phyloP scores from a whole-genome alignment of 352 stramenopile species.

The Pythium inflatum region DNA sequence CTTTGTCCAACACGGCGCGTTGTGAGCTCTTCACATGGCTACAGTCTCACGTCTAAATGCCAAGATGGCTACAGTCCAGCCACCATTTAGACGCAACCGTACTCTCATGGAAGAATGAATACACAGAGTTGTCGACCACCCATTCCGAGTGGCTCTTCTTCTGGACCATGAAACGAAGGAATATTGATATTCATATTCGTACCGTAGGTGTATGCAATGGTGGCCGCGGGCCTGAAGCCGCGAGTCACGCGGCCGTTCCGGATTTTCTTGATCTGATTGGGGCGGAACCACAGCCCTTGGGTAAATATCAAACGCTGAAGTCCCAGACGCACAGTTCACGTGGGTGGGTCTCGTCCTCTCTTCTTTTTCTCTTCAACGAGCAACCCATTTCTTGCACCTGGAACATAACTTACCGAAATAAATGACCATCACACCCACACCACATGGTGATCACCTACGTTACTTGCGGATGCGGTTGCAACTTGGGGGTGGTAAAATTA shows the following conservation, averaged over 20 bases:
- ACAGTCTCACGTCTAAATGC: constrained; percentile 3
- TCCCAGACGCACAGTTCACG: background rate
- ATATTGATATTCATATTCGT: too few relatives aligned
- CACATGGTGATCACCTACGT: too few relatives aligned
- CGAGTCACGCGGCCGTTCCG: too few relatives aligned
- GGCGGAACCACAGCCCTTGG: constrained; percentile 8
- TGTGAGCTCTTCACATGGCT: constrained; percentile 22
- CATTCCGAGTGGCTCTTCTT: background rate
- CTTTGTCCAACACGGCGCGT: constrained; percentile 59
- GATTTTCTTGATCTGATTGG: constrained; percentile 17
- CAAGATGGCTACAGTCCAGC: too few relatives aligned
- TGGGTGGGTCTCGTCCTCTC: constrained; percentile 15
- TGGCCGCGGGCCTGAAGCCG: too few relatives aligned
- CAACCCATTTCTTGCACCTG: background rate
- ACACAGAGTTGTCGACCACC: background rate
- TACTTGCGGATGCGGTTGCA: too few relatives aligned
- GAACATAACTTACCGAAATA: constrained; percentile 6
- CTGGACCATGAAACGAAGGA: background rate
- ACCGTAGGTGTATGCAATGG: too few relatives aligned
- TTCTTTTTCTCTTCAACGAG: constrained; percentile 30
- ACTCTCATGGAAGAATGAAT: background rate
- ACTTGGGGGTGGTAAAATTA: constrained; percentile 15
- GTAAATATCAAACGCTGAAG: background rate
- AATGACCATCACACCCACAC: constrained; percentile 8
- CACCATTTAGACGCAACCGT: too few relatives aligned